Conservation (phyloP, 768 basidiomycete species). For the Tulasnella sp. region DNA sequence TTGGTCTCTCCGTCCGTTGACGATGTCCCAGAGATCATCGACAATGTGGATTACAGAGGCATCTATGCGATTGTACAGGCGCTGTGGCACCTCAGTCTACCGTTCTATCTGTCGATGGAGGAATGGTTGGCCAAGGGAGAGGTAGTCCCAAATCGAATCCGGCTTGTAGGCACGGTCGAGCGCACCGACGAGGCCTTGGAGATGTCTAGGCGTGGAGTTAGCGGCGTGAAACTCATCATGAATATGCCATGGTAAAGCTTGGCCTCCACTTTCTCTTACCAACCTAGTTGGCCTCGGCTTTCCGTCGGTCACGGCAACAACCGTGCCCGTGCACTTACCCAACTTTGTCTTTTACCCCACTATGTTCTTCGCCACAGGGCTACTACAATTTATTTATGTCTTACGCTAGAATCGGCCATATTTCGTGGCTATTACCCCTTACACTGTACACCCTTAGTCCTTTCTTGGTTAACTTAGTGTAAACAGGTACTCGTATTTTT, state of each 20-base stretch:
- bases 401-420: neutral
- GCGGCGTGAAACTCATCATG: neutral
- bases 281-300: neutral
- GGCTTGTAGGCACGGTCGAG: neutral
- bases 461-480: neutral
- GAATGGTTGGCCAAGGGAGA: neutral
- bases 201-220: neutral
- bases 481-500: neutral
- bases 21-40: neutral
- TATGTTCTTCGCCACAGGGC: neutral
- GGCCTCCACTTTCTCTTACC: neutral
- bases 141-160: neutral
- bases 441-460: neutral
- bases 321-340: neutral
- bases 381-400: neutral
- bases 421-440: neutral
- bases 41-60: neutral
- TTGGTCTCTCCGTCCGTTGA: neutral
- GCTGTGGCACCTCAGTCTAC: neutral
- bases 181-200: neutral
- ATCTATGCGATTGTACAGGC: neutral
- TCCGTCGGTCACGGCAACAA: neutral
- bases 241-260: neutral
- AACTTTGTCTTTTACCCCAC: neutral
- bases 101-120: neutral